Conservation (phyloP, 345 rosid genomes). For the Brassica juncea region DNA sequence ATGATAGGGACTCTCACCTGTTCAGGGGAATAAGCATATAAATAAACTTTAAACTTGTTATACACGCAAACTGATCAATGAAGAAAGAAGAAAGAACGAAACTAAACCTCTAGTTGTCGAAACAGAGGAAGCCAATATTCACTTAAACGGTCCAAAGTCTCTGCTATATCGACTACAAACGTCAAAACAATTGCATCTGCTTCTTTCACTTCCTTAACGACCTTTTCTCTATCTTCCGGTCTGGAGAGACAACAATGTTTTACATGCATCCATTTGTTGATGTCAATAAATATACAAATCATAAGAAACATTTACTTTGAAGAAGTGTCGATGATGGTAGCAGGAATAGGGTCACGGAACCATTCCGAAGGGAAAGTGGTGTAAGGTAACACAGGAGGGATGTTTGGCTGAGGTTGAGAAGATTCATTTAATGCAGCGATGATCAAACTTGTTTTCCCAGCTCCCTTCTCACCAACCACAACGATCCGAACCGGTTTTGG, state of each 20-base stretch:
- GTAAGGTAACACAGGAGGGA: conserved; percentile 68
- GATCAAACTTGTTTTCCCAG: conserved; percentile 88
- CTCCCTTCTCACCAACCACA: conserved; percentile 82
- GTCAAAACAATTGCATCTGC: conserved; percentile 93
- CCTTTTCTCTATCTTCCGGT: conserved; percentile 60
- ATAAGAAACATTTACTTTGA: conserved; percentile 51
- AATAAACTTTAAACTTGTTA: background rate
- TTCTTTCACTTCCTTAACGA: conserved; percentile 64
- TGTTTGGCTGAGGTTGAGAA: conserved; percentile 45
- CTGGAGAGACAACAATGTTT: conserved; percentile 37
- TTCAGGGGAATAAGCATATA: conserved; percentile 15
- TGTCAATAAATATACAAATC: background rate
- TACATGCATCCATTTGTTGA: background rate
- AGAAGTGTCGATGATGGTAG: conserved; percentile 78
- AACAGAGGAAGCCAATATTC: conserved; percentile 80
- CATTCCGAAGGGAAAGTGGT: conserved; percentile 61
- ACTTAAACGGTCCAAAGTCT: conserved; percentile 66
- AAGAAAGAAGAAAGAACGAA: background rate
- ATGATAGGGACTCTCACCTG: conserved; percentile 93
- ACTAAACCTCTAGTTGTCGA: conserved; percentile 31
- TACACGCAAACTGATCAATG: background rate
- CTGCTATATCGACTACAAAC: conserved; percentile 62
- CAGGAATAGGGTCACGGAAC: conserved; percentile 65
- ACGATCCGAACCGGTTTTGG: conserved; percentile 61
- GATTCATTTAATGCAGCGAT: conserved; percentile 54